These are phyloP conservation scores for Dothiorella sarmentorum DNA, from an alignment of 2,329 filamentous ascomycete genomes.

Conservation along the genomic window DNA sequence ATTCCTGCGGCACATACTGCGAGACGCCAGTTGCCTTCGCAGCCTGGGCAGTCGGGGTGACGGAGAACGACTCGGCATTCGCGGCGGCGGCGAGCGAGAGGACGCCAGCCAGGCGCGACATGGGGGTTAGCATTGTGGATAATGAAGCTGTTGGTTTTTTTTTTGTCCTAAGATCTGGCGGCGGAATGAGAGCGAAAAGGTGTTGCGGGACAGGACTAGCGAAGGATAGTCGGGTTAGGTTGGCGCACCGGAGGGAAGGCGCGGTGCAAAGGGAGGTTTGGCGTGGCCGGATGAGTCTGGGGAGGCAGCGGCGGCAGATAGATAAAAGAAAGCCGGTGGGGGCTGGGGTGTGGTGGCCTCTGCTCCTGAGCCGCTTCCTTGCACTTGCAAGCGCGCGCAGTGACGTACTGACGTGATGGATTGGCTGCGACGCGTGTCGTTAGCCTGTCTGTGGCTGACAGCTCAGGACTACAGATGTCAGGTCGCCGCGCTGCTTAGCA, in stretches of 20 bases:
- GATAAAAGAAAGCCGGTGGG: neutral
- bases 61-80: slow-evolving; percentile 30
- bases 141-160: neutral
- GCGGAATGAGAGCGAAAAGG: neutral
- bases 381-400: slow-evolving; percentile 1
- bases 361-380: slow-evolving; percentile 4
- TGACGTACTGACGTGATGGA: slow-evolving; percentile 13
- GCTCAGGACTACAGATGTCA: neutral
- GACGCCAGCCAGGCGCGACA: neutral
- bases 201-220: neutral
- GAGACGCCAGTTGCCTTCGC: slow-evolving; percentile 23
- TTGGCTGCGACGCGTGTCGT: slow-evolving; percentile 10
- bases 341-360: neutral
- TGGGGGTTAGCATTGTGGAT: slow-evolving; percentile 2
- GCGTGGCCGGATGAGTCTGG: neutral
- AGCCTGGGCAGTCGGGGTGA: slow-evolving; percentile 30
- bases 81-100: slow-evolving; percentile 2
- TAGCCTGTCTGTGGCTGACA: slow-evolving; percentile 7
- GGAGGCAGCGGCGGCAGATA: neutral
- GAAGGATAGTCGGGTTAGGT: neutral
- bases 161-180: slow-evolving; percentile 7
- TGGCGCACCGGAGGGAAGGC: neutral
- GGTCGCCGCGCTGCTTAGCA: neutral
- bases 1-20: slow-evolving; percentile 6
- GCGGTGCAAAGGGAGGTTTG: neutral